These are phyloP conservation scores for Candida caryicola DNA, from an alignment of 805 yeast species.

Conservation along the genomic window DNA sequence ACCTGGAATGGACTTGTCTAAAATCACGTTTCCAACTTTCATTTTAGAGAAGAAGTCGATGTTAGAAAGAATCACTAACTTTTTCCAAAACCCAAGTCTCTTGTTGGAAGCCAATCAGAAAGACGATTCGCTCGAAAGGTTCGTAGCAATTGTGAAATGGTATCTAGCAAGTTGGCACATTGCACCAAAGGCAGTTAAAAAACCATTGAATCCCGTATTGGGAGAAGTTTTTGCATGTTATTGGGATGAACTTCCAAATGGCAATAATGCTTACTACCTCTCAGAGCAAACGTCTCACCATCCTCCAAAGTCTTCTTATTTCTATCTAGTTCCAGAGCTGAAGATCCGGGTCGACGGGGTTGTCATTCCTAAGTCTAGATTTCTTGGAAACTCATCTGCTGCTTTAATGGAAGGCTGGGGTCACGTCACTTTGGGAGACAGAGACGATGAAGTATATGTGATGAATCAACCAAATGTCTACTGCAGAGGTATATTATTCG, in stretches of 20 bases:
- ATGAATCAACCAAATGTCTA: conserved; percentile 95
- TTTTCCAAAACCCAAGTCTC: conserved; percentile 74
- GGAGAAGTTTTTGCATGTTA: conserved; percentile 90
- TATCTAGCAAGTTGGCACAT: conserved; percentile 96
- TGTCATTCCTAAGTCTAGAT: conserved; percentile 80
- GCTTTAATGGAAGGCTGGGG: conserved; percentile 95
- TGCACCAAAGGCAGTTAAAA: conserved; percentile 97
- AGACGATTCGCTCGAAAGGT: conserved; percentile 62
- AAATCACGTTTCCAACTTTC: conserved; percentile 93
- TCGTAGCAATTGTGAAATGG: conserved; percentile 77
- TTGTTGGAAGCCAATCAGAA: conserved; percentile 64
- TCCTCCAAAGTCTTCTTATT: conserved; percentile 96
- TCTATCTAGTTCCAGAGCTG: conserved; percentile 77
- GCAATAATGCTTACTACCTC: conserved; percentile 70
- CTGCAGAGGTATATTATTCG: conserved; percentile 89
- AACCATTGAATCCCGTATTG: conserved; percentile 90
- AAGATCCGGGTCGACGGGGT: conserved; percentile 86
- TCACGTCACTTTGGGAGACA: conserved; percentile 63
- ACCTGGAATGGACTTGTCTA: conserved; percentile 86
- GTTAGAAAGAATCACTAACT: conserved; percentile 93
- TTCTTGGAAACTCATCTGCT: conserved; percentile 94
- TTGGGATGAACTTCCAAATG: conserved; percentile 81
- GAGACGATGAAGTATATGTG: conserved; percentile 66
- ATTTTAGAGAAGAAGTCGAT: conserved; percentile 92
- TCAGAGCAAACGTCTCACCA: conserved; percentile 97